Percentiles rank a stretch among this genome's conserved stretches.
Conservation (phyloP, 2,329 filamentous ascomycete genomes). For the Colletotrichum falcatum region DNA sequence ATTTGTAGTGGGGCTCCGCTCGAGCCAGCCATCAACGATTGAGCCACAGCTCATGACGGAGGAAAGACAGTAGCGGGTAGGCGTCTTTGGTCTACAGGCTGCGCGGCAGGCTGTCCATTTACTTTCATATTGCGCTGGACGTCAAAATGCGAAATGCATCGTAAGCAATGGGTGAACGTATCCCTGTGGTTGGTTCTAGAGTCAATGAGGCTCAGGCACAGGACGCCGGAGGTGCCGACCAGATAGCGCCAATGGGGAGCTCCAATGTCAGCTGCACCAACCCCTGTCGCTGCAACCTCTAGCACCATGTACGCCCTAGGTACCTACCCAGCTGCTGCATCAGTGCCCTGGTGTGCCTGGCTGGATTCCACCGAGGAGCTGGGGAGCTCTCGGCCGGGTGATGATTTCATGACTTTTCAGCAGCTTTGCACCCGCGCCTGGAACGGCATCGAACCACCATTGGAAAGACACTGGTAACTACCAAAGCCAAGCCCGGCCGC, state of each 20-base stretch:
- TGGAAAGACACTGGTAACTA: conserved; percentile 16
- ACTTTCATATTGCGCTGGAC: not conserved
- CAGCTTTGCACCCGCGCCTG: conserved; percentile 30
- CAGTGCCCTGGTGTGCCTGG: conserved; percentile 30
- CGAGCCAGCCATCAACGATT: not conserved
- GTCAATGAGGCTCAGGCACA: not conserved
- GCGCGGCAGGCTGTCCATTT: too few relatives aligned
- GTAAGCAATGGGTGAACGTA: not conserved
- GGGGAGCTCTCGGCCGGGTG: conserved; percentile 34
- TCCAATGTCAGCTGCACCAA: not conserved
- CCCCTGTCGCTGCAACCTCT: conserved; percentile 24
- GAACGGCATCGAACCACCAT: conserved; percentile 37
- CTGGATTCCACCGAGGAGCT: conserved; percentile 22
- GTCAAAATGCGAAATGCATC: too few relatives aligned
- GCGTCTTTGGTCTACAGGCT: not conserved
- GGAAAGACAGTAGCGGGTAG: not conserved
- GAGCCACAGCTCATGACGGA: not conserved
- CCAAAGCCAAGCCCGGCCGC: conserved; percentile 28
- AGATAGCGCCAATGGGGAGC: conserved; percentile 31
- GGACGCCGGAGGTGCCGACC: not conserved
- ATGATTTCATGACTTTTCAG: conserved; percentile 40
- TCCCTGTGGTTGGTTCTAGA: not conserved
- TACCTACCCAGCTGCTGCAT: not conserved
- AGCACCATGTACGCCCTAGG: not conserved
- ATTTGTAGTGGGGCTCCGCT: conserved; percentile 2